Base-by-base conservation (phyloP, 495 filamentous ascomycete species). In the Saxispiralis lemnorum region DNA sequence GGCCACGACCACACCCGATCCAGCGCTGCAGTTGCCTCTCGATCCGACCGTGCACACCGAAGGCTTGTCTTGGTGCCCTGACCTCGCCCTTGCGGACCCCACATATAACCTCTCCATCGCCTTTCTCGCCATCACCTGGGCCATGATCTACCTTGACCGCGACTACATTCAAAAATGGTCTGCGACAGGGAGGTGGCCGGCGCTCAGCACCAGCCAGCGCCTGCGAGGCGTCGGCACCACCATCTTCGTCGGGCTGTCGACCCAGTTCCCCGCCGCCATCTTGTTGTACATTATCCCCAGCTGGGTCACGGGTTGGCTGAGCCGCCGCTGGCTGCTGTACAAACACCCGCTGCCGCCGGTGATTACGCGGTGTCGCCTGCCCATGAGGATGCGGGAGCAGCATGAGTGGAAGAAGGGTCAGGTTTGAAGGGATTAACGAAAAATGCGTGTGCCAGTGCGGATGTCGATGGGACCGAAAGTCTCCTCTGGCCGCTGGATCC, bases 21-120 rank as follows among this genome's bases (percentile, higher is more conserved):
- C 35, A 15, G 13, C 40, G 24, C 1, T 54, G 46, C 9, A 4
- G 5, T 9, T 5, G 24, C 24, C 9, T 37, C 46, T 71, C 36
- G 73, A 83, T 50, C 69, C 71, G 0, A 63, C 67, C 17, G 54
- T 88, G 6, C 67, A 69, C 0, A 63, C 60, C 1, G 87, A 83
- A 48, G 87, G 87, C 10, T 71, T 72, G 2, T 65, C 84, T 6
- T 96, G 85, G 84, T 87, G 89, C 56, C 67, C 72, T 3, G 71
- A 93, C 59, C 71, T 96, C 5, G 65, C 78, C 12, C 65, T 63
- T 6, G 63, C 78, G 17, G 87, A 95, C 55, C 71, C 81, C 1
- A 68, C 70, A 18, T 64, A 75, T n/a, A 49, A 75, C 16, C 67
- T 95, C 0, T 82, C 85, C 1, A 18, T 35, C 1, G 1, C 21